These are phyloP conservation scores for Myxozyma nipponensis DNA, from an alignment of 805 yeast genomes.

Conservation along the genomic window DNA sequence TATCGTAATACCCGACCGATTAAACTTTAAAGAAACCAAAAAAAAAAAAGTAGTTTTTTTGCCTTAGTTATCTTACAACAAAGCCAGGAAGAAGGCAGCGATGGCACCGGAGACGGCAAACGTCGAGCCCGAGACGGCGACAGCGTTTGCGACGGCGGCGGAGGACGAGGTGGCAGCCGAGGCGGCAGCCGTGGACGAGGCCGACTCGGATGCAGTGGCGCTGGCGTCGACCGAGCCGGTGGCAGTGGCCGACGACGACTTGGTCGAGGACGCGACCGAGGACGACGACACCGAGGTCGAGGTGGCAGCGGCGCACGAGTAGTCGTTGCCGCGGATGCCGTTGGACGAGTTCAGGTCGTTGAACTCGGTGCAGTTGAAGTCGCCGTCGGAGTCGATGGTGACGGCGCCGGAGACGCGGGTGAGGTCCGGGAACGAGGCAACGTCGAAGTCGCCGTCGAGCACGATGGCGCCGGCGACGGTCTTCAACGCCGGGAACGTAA, in stretches of 20 bases:
- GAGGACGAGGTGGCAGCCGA: conserved; percentile 35
- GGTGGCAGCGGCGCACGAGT: conserved; percentile 65
- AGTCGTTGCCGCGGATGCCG: conserved; percentile 86
- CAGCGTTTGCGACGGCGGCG: conserved; percentile 35
- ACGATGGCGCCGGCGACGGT: conserved; percentile 85
- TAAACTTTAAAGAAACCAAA: no score
- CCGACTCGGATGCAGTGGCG: conserved; percentile 43
- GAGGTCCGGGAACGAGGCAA: conserved; percentile 71
- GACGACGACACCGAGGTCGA: conserved; percentile 46
- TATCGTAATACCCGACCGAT: not conserved
- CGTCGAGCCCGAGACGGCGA: conserved; percentile 34
- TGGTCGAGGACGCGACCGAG: conserved; percentile 27
- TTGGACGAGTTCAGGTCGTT: conserved; percentile 68
- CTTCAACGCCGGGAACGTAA: conserved; percentile 66
- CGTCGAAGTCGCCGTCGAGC: conserved; percentile 73
- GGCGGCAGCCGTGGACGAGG: conserved; percentile 38
- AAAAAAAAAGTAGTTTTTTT: not conserved
- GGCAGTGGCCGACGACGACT: conserved; percentile 27
- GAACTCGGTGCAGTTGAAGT: conserved; percentile 77
- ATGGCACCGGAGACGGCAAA: conserved; percentile 32
- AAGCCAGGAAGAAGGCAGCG: conserved; percentile 27
- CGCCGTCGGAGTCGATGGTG: conserved; percentile 67
- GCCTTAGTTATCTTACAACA: no score
- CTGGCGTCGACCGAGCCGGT: conserved; percentile 33
- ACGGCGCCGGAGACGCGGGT: conserved; percentile 90